Conservation (phyloP, 208 protist species). For the Leishmania tarentolae region DNA sequence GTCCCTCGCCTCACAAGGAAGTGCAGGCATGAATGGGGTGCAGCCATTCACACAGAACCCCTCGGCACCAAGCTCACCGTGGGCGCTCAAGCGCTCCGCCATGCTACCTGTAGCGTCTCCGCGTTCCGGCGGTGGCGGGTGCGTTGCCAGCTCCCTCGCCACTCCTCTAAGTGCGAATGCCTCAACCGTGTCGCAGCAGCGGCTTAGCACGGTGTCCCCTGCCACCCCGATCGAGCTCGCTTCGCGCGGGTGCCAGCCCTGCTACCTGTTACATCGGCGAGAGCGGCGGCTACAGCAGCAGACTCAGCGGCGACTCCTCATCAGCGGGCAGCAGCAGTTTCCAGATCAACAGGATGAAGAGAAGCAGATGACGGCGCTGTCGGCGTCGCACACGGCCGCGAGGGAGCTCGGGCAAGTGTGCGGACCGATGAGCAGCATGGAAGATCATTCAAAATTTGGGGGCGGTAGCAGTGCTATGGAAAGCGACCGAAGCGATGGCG, state of each 20-base stretch:
- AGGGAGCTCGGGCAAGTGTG: not conserved
- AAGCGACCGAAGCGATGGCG: not conserved
- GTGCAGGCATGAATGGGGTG: not conserved
- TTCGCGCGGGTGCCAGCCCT: constrained; percentile 28
- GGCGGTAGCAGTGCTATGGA: constrained; percentile 9
- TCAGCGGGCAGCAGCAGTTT: constrained; percentile 20
- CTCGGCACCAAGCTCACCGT: not conserved
- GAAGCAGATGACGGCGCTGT: constrained; percentile 8
- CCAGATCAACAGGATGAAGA: constrained; percentile 2
- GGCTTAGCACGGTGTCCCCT: too few relatives aligned
- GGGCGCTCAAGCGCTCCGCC: not conserved
- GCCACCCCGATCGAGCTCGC: constrained; percentile 22
- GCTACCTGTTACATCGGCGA: constrained; percentile 23
- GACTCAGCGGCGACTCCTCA: not conserved
- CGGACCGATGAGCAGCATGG: not conserved
- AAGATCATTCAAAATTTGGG: not conserved
- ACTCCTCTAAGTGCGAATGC: not conserved
- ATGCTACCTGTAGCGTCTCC: constrained; percentile 6
- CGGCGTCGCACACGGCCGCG: not conserved
- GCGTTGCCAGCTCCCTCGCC: not conserved
- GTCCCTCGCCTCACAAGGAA: not conserved
- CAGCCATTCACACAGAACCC: not conserved
- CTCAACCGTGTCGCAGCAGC: not conserved
- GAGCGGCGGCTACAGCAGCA: constrained; percentile 25
- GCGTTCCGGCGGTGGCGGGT: not conserved